Conservation (phyloP, 306 rosid genomes). For the Citrullus amarus region DNA sequence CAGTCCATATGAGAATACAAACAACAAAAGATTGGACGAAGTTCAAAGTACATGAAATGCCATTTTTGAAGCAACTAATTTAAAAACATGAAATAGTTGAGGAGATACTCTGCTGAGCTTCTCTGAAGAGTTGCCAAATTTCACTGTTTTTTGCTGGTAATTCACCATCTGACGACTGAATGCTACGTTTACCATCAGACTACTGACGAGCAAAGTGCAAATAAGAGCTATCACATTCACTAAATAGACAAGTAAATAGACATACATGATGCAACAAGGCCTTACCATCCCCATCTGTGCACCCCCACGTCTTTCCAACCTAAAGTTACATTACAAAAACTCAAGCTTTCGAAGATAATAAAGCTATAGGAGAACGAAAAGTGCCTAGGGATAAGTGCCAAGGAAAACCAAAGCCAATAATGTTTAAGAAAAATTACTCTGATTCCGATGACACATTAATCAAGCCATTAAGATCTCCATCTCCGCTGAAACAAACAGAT, state of each 20-base stretch:
- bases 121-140: constrained; percentile 58
- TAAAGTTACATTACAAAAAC: constrained; percentile 13
- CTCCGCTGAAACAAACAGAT: constrained; percentile 26
- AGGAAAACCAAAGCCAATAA: not conserved
- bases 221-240: not conserved
- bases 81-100: not conserved
- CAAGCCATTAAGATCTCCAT: constrained; percentile 24
- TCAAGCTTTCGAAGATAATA: not conserved
- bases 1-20: constrained; percentile 7
- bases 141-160: constrained; percentile 22
- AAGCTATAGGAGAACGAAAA: not conserved
- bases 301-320: constrained; percentile 31
- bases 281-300: constrained; percentile 37
- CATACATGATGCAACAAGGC: constrained; percentile 9
- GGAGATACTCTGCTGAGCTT: constrained; percentile 78
- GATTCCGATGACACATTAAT: constrained; percentile 9
- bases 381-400: not conserved
- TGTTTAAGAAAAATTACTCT: constrained; percentile 17
- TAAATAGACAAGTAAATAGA: not conserved
- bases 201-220: not conserved
- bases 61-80: not conserved
- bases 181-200: not conserved
- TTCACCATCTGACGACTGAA: constrained; percentile 30
- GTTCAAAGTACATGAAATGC: not conserved
- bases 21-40: not conserved